Base-by-base conservation (phyloP, 2,329 filamentous ascomycete species). In the Ceratocystiopsis sp. region DNA sequence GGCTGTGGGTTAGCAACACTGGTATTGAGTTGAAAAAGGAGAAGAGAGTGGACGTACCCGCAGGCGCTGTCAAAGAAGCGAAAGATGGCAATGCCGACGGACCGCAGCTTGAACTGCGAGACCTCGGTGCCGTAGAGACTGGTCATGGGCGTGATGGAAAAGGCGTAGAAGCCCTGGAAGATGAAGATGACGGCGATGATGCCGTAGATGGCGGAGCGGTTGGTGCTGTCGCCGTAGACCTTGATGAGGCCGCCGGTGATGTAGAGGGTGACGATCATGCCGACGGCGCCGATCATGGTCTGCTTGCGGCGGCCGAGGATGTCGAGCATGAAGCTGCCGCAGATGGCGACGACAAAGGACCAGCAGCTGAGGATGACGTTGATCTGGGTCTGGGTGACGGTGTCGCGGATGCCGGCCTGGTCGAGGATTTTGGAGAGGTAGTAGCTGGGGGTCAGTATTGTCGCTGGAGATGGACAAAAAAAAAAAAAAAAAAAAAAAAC, bases 131-230 rank as follows among this genome's bases (percentile, higher is more conserved):
- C 53, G 45, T 64, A 71, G 16, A 66, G 61, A 37, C 66, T 61
- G 42, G 68, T 59, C 16, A 69, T 57, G 43, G 64, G 64, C 19
- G 66, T 67, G 60, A 64, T 68, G 21, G 61, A 65, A 44, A 73
- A 55, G 1, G 65, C 68, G 55, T 65, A 75, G 25, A 68, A 60
- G 45, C 67, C 65, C 2, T 66, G 66, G 46, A 71, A 72, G 36
- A 74, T 57, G 56, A 72, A 74, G 42, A 73, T 67, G 52, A 71
- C 66, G 19, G 66, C 67, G 14, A 73, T 41, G 7, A 43, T 44
- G 36, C 38, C 47, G 38, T 47, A 47, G 35, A 41, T 36, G 3
- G 42, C 46, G 12, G 46, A 48, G 10, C n/a, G 43, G 13, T 46
- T 42, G 21, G 18, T 29, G 4, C 35, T 35, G n/a, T 37, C 15